Conservation (phyloP, 2,329 filamentous ascomycete genomes). For the Rhinocladiella mackenziei region DNA sequence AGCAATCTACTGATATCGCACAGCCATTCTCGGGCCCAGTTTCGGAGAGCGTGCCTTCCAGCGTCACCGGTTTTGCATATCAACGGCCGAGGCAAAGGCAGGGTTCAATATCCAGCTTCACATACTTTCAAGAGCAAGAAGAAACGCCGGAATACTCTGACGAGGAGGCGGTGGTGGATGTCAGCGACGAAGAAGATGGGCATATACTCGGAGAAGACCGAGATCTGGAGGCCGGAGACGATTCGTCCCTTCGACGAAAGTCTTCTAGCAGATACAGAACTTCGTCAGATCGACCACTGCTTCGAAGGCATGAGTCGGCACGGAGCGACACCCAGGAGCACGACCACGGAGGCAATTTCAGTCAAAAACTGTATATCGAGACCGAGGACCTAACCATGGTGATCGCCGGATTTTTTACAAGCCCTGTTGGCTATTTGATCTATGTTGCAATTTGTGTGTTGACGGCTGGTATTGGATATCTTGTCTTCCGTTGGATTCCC, state of each 20-base stretch:
- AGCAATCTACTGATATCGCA: conserved; percentile 11
- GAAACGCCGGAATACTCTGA: conserved; percentile 52
- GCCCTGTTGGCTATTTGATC: conserved; percentile 59
- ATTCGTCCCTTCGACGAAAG: conserved; percentile 35
- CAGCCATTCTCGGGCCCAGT: conserved; percentile 84
- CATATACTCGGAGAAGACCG: conserved; percentile 40
- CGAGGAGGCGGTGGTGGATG: conserved; percentile 43
- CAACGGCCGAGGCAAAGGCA: conserved; percentile 63
- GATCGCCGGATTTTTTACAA: conserved; percentile 85
- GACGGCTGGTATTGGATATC: conserved; percentile 73
- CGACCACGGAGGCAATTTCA: conserved; percentile 61
- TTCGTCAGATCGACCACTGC: conserved; percentile 56
- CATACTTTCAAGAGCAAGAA: conserved; percentile 74
- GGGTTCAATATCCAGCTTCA: conserved; percentile 83
- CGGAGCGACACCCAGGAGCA: conserved; percentile 63
- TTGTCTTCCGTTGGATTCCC: conserved; percentile 86
- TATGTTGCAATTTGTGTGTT: conserved; percentile 69
- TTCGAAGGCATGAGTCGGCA: conserved; percentile 68
- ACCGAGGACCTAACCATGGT: conserved; percentile 94
- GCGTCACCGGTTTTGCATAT: conserved; percentile 85
- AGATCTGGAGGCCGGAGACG: conserved; percentile 37
- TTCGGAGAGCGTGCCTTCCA: conserved; percentile 93
- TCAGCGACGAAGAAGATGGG: conserved; percentile 43
- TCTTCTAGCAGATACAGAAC: conserved; percentile 38
- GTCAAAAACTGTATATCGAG: conserved; percentile 87